phyloP scores from a whole-genome alignment of 805 yeast species.

The Hanseniaspora jakobsenii region DNA sequence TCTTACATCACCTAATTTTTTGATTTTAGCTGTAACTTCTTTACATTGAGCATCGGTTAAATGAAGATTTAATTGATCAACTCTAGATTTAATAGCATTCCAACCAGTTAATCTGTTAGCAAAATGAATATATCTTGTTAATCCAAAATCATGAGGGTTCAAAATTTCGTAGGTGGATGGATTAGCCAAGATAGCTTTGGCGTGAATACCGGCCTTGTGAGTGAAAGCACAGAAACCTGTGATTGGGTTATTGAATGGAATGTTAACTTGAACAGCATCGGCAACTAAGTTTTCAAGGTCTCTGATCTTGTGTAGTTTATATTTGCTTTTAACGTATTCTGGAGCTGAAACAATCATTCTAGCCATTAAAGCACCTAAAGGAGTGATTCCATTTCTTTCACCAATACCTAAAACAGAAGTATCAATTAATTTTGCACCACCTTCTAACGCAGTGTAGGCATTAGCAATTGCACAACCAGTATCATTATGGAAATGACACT shows the following conservation, averaged over 20 bases:
- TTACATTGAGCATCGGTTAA: slow-evolving; percentile 87
- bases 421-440: slow-evolving; percentile 90
- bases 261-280: slow-evolving; percentile 90
- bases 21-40: slow-evolving; percentile 88
- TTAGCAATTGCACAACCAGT: slow-evolving; percentile 98
- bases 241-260: slow-evolving; percentile 96
- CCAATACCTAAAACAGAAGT: slow-evolving; percentile 95
- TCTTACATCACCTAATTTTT: slow-evolving; percentile 88
- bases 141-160: slow-evolving; percentile 89
- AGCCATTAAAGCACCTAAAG: slow-evolving; percentile 96
- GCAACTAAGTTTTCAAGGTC: slow-evolving; percentile 94
- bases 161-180: slow-evolving; percentile 97
- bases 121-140: slow-evolving; percentile 90
- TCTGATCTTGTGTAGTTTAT: slow-evolving; percentile 89
- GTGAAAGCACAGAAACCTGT: slow-evolving; percentile 99
- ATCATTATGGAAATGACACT: slow-evolving; percentile 97
- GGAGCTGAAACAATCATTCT: slow-evolving; percentile 98
- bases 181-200: slow-evolving; percentile 95
- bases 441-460: slow-evolving; percentile 96
- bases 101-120: slow-evolving; percentile 97
- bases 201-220: slow-evolving; percentile 98
- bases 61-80: slow-evolving; percentile 85
- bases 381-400: slow-evolving; percentile 97
- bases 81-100: slow-evolving; percentile 97
- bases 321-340: slow-evolving; percentile 86